A percentile compares a stretch with the other conserved stretches of the same genome.
Conservation (phyloP, 2,329 filamentous ascomycete species). For the Trichoderma pleuroti region DNA sequence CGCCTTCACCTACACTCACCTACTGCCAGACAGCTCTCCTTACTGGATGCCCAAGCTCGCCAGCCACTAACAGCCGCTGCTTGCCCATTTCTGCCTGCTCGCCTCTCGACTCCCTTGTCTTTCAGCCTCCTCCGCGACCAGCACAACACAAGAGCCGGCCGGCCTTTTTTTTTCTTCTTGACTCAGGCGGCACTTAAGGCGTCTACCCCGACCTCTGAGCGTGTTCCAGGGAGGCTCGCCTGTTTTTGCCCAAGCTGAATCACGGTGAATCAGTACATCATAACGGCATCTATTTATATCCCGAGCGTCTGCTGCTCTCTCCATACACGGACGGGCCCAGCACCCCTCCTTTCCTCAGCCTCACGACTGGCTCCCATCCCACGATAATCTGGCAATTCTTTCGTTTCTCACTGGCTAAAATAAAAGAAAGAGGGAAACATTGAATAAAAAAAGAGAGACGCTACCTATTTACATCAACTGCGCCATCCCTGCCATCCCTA, state of each 20-base stretch:
- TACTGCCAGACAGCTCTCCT: background rate
- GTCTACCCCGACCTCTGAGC: background rate
- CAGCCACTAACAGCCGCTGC: background rate
- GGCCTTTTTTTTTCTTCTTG: conserved; percentile 1
- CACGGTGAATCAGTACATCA: conserved; percentile 4
- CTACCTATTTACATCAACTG: background rate
- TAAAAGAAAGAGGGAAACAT: background rate
- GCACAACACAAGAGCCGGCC: background rate
- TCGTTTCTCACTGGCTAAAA: conserved; percentile 6
- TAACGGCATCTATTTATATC: conserved; percentile 5
- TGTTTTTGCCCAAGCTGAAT: background rate
- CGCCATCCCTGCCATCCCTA: background rate
- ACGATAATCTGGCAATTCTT: background rate
- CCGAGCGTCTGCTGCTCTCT: background rate
- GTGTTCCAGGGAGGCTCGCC: background rate
- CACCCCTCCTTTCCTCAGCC: conserved; percentile 1
- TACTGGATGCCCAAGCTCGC: background rate
- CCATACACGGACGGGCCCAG: background rate
- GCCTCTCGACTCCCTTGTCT: background rate
- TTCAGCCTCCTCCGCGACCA: background rate
- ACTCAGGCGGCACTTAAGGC: background rate
- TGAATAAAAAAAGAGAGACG: background rate
- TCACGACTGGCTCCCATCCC: conserved; percentile 9
- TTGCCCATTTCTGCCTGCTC: background rate
- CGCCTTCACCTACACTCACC: conserved; percentile 1